These are phyloP conservation scores for Malania oleifera DNA, from an alignment of 164 flowering plant species.

Conservation along the genomic window DNA sequence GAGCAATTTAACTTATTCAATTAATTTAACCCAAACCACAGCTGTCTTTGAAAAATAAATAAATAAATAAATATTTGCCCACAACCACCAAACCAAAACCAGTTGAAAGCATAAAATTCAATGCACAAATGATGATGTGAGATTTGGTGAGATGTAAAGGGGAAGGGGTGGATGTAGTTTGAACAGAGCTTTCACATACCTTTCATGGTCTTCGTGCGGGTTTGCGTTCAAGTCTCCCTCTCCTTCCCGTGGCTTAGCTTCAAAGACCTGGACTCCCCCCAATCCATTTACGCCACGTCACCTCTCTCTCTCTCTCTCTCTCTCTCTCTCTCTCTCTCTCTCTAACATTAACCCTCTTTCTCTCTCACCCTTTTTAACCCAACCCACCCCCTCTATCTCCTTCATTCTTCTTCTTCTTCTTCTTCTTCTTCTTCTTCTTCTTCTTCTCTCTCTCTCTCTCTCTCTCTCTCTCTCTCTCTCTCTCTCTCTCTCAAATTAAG, in stretches of 20 bases:
- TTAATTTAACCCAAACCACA: neutral
- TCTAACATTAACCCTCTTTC: constrained; percentile 3
- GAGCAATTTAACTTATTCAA: no score
- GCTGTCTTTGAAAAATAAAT: neutral
- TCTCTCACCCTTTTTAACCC: constrained; percentile 7
- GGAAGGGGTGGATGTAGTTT: constrained; percentile 23
- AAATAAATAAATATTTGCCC: neutral
- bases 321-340: constrained; percentile 12
- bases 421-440: neutral
- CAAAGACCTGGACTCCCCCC: constrained; percentile 22
- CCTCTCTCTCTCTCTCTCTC: constrained; percentile 4
- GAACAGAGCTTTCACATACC: constrained; percentile 24
- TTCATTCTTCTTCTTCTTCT: neutral
- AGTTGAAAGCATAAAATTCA: neutral
- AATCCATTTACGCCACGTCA: constrained; percentile 37
- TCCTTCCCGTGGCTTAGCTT: constrained; percentile 24
- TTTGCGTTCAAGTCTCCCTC: constrained; percentile 19
- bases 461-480: neutral
- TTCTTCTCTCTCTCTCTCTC: neutral
- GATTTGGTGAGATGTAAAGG: constrained; percentile 30
- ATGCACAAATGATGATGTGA: constrained; percentile 7
- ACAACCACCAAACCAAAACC: neutral
- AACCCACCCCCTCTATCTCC: neutral
- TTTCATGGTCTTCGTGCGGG: constrained; percentile 29
- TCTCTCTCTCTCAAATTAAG: neutral